Percentiles rank a stretch among this genome's conserved stretches.
Conservation (phyloP, 2,329 filamentous ascomycete genomes). For the Ophiocordyceps camponoti-saundersi region DNA sequence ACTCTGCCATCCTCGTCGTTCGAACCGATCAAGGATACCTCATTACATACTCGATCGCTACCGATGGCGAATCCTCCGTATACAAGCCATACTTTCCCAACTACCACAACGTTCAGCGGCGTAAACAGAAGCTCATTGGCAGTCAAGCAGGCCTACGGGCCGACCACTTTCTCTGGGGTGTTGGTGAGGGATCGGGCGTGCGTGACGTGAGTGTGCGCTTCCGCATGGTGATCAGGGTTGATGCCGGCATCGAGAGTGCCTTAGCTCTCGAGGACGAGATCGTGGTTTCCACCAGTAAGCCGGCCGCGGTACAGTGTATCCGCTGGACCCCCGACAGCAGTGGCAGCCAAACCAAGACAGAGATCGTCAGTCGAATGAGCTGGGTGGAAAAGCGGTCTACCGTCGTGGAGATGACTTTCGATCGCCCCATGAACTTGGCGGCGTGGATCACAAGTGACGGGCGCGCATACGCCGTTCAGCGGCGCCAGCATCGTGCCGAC, state of each 20-base stretch:
- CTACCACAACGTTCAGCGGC: conserved; percentile 43
- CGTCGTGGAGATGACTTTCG: conserved; percentile 76
- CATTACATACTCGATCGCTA: conserved; percentile 85
- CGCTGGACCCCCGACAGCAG: conserved; percentile 75
- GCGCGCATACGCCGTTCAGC: conserved; percentile 78
- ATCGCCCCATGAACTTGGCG: conserved; percentile 88
- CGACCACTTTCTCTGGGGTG: conserved; percentile 51
- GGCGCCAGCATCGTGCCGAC: conserved; percentile 27
- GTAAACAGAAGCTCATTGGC: conserved; percentile 43
- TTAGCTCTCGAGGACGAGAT: conserved; percentile 85
- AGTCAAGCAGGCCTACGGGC: conserved; percentile 36
- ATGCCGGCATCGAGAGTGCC: conserved; percentile 80
- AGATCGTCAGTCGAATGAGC: conserved; percentile 71
- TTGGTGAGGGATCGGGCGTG: conserved; percentile 69
- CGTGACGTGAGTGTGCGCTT: conserved; percentile 82
- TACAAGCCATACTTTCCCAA: conserved; percentile 70
- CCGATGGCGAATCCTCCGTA: conserved; percentile 64
- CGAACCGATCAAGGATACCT: conserved; percentile 75
- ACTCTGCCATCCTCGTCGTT: conserved; percentile 81
- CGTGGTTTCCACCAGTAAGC: conserved; percentile 78
- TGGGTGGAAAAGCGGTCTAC: conserved; percentile 67
- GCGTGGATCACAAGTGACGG: conserved; percentile 88
- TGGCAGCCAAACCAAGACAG: conserved; percentile 76
- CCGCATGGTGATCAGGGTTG: conserved; percentile 94
- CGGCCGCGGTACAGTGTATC: conserved; percentile 91